Conservation (phyloP, 768 basidiomycete species). For the Lentinula sp. region DNA sequence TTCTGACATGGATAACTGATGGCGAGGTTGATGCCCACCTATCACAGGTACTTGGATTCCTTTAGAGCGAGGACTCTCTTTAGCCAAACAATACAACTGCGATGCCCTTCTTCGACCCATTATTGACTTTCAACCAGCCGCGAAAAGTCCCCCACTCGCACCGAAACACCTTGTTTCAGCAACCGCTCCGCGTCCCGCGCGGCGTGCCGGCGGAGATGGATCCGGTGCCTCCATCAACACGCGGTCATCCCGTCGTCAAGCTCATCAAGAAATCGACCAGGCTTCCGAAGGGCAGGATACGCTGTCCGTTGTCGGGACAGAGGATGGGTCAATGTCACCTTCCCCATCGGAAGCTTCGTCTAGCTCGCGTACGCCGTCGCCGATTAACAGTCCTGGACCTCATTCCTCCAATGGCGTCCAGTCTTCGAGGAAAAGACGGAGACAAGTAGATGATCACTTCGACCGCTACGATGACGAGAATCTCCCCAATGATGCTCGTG, state of each 20-base stretch:
- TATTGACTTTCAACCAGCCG: conserved; percentile 87
- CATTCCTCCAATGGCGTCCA: conserved; percentile 35
- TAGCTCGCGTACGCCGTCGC: conserved; percentile 91
- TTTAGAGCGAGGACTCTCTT: conserved; percentile 76
- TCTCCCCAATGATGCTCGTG: conserved; percentile 45
- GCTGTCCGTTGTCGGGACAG: conserved; percentile 67
- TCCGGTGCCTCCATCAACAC: conserved; percentile 37
- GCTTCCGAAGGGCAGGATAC: conserved; percentile 60
- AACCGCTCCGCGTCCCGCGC: conserved; percentile 43
- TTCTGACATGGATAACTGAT: conserved; percentile 7
- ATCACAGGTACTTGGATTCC: conserved; percentile 95
- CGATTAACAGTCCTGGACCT: conserved; percentile 56
- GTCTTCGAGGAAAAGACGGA: conserved; percentile 39
- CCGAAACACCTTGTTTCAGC: conserved; percentile 91
- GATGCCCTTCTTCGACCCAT: conserved; percentile 84
- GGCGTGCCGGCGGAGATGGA: conserved; percentile 34
- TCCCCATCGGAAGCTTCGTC: conserved; percentile 81
- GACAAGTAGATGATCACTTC: conserved; percentile 37
- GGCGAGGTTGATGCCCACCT: background rate
- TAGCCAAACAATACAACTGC: conserved; percentile 92
- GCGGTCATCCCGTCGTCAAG: conserved; percentile 55
- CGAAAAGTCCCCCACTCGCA: conserved; percentile 89
- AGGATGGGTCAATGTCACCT: conserved; percentile 87
- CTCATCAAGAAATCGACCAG: conserved; percentile 32
- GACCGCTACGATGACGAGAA: conserved; percentile 41